Evolutionary conservation across 139 green algal genomes (phyloP), one percentile per base, ranked within the genome.

Genomic region (Auxenochlorella pyrenoidosa): DNA sequence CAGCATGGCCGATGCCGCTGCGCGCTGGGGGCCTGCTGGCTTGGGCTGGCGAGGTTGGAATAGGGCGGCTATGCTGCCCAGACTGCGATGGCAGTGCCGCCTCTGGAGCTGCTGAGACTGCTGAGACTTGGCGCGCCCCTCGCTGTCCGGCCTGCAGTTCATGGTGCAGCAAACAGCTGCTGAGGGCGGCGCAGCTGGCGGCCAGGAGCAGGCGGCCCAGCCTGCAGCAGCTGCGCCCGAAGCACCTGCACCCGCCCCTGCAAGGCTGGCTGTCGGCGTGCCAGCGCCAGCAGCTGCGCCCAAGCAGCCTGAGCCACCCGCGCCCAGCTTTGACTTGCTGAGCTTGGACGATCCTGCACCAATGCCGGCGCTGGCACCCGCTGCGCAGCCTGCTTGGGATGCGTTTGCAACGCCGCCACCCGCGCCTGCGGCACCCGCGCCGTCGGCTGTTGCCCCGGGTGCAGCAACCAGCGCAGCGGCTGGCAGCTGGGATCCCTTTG

Each of bases 281-380:
- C 40, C 41, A 28, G 26, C 40, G 40, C 73, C 40, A 19, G 47
- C 80, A 18, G 60, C 63, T 10, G 28, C 41, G 19, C 32, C 82
- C 19, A 51, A 75, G 79, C 79, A 73, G 79, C 79, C 79, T 18
- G 36, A 63, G 30, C 75, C 34, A 12, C 47, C 51, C 12, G 28
- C 36, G 0, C 83, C 59, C 41, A 77, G 41, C 30, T 88, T 88
- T 72, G 84, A 89, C 63, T 44, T 89, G 41, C 44, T 89, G 10
- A 89, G 85, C 85, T 47, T 89, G 63, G 43, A 88, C 13, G 80
- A 87, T 28, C 68, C 75, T 1, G 24, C n/a, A 41, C 54, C 84
- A 54, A 54, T 44, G 5, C 54, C 80, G 40, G 47, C 79, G 30
- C 30, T 72, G 2, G n/a, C 82, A 59, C 21, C 80, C 18, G 43